Evolutionary conservation across 176 grass and related monocot genomes (phyloP).

Genomic region (Ampelocalamus luodianensis): DNA sequence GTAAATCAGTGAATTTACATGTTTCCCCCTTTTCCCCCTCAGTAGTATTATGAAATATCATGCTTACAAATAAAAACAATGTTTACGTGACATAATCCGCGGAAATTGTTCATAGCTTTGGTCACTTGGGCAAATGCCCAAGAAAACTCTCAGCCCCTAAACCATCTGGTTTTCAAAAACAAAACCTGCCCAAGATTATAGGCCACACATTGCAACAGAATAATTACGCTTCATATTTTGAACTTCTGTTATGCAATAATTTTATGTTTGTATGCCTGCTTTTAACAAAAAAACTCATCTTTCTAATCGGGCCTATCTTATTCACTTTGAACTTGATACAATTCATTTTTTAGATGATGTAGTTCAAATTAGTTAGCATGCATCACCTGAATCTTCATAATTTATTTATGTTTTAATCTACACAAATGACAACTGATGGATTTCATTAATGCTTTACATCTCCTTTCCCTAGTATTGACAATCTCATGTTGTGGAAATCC

Average conservation of each 20-base stretch:
- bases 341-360: background rate
- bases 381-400: background rate
- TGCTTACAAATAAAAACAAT: background rate
- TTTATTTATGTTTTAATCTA: background rate
- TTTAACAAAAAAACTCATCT: background rate
- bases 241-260: background rate
- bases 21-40: background rate
- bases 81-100: background rate
- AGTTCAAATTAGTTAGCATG: conserved; percentile 3
- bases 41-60: conserved; percentile 1
- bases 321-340: background rate
- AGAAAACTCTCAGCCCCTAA: background rate
- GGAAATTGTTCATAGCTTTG: conserved; percentile 9
- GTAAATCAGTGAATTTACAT: background rate
- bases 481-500: conserved; percentile 1
- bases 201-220: background rate
- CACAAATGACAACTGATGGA: background rate
- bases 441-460: background rate
- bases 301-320: background rate
- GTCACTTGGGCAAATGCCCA: background rate
- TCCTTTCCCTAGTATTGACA: background rate
- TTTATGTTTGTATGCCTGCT: background rate
- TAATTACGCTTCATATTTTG: background rate
- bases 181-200: background rate
- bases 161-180: conserved; percentile 7